Conservation (phyloP, 495 filamentous ascomycete genomes). For the Tuber brumale region DNA sequence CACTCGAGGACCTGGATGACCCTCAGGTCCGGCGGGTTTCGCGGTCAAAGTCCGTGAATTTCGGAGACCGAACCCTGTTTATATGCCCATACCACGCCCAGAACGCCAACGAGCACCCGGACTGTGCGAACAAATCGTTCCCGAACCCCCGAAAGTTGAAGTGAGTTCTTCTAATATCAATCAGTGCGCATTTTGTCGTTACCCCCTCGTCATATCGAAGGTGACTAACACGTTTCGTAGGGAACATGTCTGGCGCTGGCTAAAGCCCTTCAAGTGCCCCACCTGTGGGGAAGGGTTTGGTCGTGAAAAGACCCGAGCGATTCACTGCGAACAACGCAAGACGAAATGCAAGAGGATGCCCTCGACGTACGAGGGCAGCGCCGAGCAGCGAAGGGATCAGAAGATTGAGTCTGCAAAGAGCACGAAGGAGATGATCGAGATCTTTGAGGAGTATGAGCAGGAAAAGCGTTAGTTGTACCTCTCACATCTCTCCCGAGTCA, state of each 20-base stretch:
- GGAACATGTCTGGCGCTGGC: conserved; percentile 41
- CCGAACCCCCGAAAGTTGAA: conserved; percentile 41
- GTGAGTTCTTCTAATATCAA: conserved; percentile 18
- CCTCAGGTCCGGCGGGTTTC: conserved; percentile 6
- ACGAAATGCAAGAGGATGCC: conserved; percentile 29
- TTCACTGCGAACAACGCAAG: conserved; percentile 38
- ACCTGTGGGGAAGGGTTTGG: conserved; percentile 38
- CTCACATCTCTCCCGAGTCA: conserved; percentile 1
- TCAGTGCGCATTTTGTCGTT: background rate
- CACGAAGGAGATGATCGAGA: conserved; percentile 37
- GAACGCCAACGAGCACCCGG: conserved; percentile 18
- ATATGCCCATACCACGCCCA: conserved; percentile 29
- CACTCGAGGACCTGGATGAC: conserved; percentile 23
- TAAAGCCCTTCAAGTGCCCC: conserved; percentile 38
- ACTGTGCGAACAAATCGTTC: conserved; percentile 33
- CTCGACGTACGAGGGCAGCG: conserved; percentile 31
- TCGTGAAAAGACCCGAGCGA: conserved; percentile 39
- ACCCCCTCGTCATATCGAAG: background rate
- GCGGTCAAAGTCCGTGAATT: conserved; percentile 1
- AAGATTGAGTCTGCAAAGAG: conserved; percentile 35
- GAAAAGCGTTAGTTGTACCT: conserved; percentile 24
- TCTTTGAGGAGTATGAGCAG: conserved; percentile 36
- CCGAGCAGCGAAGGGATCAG: conserved; percentile 27
- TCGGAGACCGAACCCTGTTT: conserved; percentile 24
- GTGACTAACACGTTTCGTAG: conserved; percentile 23